Conservation (phyloP, 2,329 filamentous ascomycete species). For the Tolypocladium tropicale region DNA sequence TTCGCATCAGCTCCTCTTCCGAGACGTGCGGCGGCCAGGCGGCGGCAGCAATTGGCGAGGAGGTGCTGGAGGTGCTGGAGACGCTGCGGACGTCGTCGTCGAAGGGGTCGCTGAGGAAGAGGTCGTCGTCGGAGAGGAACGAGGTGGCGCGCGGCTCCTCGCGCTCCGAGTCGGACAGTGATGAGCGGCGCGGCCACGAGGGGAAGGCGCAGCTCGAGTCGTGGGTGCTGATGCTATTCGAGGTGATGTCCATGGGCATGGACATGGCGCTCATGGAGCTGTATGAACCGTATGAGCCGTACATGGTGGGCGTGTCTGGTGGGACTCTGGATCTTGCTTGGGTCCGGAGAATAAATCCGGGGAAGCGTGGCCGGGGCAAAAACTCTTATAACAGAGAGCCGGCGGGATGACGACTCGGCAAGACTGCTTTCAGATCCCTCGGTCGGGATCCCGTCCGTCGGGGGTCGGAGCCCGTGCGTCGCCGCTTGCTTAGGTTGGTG, state of each 20-base stretch:
- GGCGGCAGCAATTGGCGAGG: conserved; percentile 16
- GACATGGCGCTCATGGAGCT: conserved; percentile 35
- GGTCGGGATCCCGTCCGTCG: conserved; percentile 4
- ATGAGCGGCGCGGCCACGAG: conserved; percentile 46
- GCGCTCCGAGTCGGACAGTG: conserved; percentile 32
- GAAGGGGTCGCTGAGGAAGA: conserved; percentile 41
- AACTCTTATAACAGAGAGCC: not conserved
- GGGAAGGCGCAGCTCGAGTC: conserved; percentile 44
- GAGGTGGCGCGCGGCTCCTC: conserved; percentile 38
- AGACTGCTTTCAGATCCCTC: conserved; percentile 1
- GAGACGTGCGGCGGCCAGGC: conserved; percentile 25
- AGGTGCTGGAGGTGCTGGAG: conserved; percentile 32
- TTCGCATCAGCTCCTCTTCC: conserved; percentile 38
- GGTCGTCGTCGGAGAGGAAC: conserved; percentile 54
- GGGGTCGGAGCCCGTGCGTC: conserved; percentile 2
- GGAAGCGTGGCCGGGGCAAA: not conserved
- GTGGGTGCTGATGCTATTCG: conserved; percentile 27
- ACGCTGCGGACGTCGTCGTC: conserved; percentile 40
- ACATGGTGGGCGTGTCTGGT: conserved; percentile 28
- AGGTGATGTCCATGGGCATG: conserved; percentile 35
- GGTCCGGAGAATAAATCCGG: not conserved
- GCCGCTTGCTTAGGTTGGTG: not conserved
- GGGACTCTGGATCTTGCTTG: conserved; percentile 8
- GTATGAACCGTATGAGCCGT: conserved; percentile 39
- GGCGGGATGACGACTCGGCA: not conserved